These are phyloP conservation scores for Metschnikowia dekortorum DNA, from an alignment of 805 yeast genomes.

Conservation along the genomic window DNA sequence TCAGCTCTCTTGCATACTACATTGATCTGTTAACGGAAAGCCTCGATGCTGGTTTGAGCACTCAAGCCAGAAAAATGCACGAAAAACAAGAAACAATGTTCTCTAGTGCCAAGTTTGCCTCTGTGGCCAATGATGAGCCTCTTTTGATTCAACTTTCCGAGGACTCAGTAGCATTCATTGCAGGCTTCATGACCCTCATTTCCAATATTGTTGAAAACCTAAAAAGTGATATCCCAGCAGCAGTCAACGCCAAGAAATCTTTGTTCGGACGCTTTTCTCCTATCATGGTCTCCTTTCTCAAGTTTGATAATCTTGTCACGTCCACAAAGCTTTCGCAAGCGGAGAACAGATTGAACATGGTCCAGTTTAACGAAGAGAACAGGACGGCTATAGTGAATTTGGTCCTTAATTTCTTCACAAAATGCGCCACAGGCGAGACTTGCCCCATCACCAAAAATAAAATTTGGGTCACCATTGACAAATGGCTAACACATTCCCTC, in stretches of 20 bases:
- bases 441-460: slow-evolving; percentile 33
- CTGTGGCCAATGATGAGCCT: slow-evolving; percentile 19
- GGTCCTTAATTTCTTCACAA: slow-evolving; percentile 46
- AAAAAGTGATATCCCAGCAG: slow-evolving; percentile 23
- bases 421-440: slow-evolving; percentile 45
- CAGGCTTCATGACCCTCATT: slow-evolving; percentile 69
- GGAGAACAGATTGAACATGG: slow-evolving; percentile 17
- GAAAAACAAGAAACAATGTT: slow-evolving; percentile 31
- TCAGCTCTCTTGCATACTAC: slow-evolving; percentile 52
- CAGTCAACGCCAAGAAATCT: slow-evolving; percentile 17
- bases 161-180: slow-evolving; percentile 69
- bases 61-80: slow-evolving; percentile 27
- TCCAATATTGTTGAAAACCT: slow-evolving; percentile 30
- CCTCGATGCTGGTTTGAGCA: slow-evolving; percentile 31
- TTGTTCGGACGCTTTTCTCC: slow-evolving; percentile 34
- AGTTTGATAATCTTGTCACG: slow-evolving; percentile 36
- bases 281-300: slow-evolving; percentile 31
- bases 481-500: slow-evolving; percentile 53
- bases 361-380: slow-evolving; percentile 32
- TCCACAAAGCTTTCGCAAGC: slow-evolving; percentile 7
- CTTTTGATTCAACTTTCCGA: slow-evolving; percentile 58
- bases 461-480: slow-evolving; percentile 69
- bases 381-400: slow-evolving; percentile 32
- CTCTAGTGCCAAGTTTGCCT: slow-evolving; percentile 6
- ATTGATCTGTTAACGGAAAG: slow-evolving; percentile 41